These are phyloP conservation scores for Sporodiniella umbellata DNA, from an alignment of 371 early-diverging fungal species.

Conservation along the genomic window DNA sequence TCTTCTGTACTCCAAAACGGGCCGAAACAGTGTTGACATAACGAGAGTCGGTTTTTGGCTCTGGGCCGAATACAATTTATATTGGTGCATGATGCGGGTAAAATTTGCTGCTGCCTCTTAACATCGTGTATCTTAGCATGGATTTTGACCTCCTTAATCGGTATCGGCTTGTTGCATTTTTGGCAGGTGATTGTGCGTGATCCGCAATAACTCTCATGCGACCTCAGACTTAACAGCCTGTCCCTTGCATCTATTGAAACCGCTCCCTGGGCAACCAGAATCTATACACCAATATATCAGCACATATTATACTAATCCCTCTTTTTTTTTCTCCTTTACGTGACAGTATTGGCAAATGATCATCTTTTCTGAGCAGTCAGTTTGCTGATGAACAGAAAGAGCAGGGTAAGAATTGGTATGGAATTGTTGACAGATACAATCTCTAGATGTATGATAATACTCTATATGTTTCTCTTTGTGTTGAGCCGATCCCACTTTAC, in stretches of 20 bases:
- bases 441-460: conserved; percentile 57
- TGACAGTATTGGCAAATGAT: conserved; percentile 87
- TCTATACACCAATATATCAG: conserved; percentile 1
- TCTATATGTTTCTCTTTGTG: conserved; percentile 61
- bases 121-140: conserved; percentile 75
- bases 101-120: conserved; percentile 54
- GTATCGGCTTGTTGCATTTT: conserved; percentile 70
- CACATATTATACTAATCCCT: too few relatives aligned
- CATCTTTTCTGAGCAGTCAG: conserved; percentile 66
- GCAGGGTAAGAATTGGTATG: conserved; percentile 36
- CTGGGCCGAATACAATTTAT: conserved; percentile 60
- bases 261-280: conserved; percentile 57
- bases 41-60: conserved; percentile 52
- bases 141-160: conserved; percentile 75
- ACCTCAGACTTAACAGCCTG: conserved; percentile 59
- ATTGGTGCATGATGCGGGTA: conserved; percentile 71
- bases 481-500: conserved; percentile 49
- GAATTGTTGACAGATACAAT: conserved; percentile 58
- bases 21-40: conserved; percentile 80
- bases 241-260: conserved; percentile 61
- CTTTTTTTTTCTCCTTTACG: conserved; percentile 27
- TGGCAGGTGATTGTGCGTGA: conserved; percentile 78
- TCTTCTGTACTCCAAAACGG: conserved; percentile 80
- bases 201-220: conserved; percentile 88
- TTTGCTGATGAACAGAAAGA: conserved; percentile 68